Percentiles rank a stretch among this genome's conserved stretches.
phyloP scores from a whole-genome alignment of 2,329 filamentous ascomycete genomes.

The Arthrobotrys entomopaga region DNA sequence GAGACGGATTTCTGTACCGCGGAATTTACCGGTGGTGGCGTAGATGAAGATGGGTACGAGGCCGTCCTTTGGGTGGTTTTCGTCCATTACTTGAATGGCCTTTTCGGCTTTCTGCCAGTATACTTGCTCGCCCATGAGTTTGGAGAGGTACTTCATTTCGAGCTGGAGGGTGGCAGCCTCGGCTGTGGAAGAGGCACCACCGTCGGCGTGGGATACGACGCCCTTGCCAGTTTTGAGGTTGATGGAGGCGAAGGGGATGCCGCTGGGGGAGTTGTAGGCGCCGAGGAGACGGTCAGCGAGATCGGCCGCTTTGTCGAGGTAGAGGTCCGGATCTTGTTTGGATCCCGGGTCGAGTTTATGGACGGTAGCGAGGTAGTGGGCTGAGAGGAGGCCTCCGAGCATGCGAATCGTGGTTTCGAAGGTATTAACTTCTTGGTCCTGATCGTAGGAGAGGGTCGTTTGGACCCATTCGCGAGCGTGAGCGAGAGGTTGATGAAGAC shows the following conservation, averaged over 20 bases:
- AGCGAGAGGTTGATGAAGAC: slow-evolving; percentile 83
- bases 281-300: slow-evolving; percentile 85
- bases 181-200: slow-evolving; percentile 89
- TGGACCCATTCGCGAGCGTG: slow-evolving; percentile 91
- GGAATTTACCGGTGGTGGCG: slow-evolving; percentile 80
- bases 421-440: slow-evolving; percentile 94
- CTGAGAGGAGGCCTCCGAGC: slow-evolving; percentile 90
- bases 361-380: slow-evolving; percentile 89
- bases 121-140: slow-evolving; percentile 87
- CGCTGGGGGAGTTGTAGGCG: slow-evolving; percentile 87
- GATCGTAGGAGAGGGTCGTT: slow-evolving; percentile 82
- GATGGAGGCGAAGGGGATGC: slow-evolving; percentile 88
- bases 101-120: slow-evolving; percentile 94
- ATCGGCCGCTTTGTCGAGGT: slow-evolving; percentile 94
- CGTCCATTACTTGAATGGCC: slow-evolving; percentile 89
- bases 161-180: slow-evolving; percentile 92
- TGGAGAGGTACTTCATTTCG: slow-evolving; percentile 96
- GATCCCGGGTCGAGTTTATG: slow-evolving; percentile 79
- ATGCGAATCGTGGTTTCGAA: slow-evolving; percentile 99
- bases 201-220: slow-evolving; percentile 82
- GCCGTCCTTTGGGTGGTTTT: slow-evolving; percentile 80
- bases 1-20: slow-evolving; percentile 84
- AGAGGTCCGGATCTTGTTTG: slow-evolving; percentile 83
- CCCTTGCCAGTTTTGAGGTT: slow-evolving; percentile 82
- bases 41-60: slow-evolving; percentile 92